Evolutionary conservation across 805 yeast species (phyloP).

Genomic region (Cephaloascus albidus): DNA sequence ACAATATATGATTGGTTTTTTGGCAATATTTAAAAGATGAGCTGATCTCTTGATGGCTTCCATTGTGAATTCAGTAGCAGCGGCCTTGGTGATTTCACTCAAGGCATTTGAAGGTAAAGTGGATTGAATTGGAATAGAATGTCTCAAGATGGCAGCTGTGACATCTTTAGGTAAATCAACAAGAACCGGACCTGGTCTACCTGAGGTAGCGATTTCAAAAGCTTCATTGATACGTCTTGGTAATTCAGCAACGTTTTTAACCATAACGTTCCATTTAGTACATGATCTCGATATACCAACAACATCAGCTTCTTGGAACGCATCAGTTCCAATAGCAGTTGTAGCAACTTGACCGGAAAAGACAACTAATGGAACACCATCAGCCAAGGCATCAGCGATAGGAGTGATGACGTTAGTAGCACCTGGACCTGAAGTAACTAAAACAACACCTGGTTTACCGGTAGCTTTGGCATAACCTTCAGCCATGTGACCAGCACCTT

Average conservation of each 20-base stretch:
- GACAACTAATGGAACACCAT: slow-evolving; percentile 95
- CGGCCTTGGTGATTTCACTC: slow-evolving; percentile 57
- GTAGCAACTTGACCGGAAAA: slow-evolving; percentile 98
- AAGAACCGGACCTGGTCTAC: slow-evolving; percentile 97
- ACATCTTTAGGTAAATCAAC: slow-evolving; percentile 98
- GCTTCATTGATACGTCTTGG: slow-evolving; percentile 97
- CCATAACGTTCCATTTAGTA: slow-evolving; percentile 99
- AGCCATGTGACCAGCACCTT: slow-evolving; percentile 99
- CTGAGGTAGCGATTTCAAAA: slow-evolving; percentile 90
- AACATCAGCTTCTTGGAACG: slow-evolving; percentile 98
- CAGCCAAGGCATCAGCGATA: slow-evolving; percentile 94
- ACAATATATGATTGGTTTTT: slow-evolving; percentile 81
- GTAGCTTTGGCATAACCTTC: slow-evolving; percentile 96
- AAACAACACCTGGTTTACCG: slow-evolving; percentile 95
- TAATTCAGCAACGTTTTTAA: slow-evolving; percentile 84
- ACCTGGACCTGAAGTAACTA: slow-evolving; percentile 99
- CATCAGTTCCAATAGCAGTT: slow-evolving; percentile 92
- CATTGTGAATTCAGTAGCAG: slow-evolving; percentile 64
- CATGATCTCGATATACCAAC: slow-evolving; percentile 95
- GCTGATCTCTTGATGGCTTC: slow-evolving; percentile 75
- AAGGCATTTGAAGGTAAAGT: slow-evolving; percentile 73
- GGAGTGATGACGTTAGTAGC: slow-evolving; percentile 99
- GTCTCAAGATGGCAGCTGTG: slow-evolving; percentile 81
- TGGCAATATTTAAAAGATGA: slow-evolving; percentile 66
- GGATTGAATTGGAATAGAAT: slow-evolving; percentile 73